phyloP scores from a whole-genome alignment of 495 filamentous ascomycete species.

The Penicillium arizonense region DNA sequence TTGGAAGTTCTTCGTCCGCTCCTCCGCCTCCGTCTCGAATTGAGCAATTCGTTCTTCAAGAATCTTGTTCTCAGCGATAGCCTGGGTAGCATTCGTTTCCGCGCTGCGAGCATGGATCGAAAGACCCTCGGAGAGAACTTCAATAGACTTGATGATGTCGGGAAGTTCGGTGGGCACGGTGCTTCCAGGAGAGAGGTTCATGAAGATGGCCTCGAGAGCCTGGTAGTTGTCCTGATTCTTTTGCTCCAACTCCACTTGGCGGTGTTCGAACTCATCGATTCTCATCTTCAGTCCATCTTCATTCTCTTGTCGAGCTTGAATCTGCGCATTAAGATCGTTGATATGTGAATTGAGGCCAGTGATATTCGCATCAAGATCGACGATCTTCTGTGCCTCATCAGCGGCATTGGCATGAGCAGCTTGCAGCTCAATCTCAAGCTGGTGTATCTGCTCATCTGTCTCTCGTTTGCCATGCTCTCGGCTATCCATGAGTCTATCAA shows the following conservation, averaged over 20 bases:
- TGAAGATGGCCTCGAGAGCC: conserved; percentile 60
- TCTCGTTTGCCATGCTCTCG: conserved; percentile 73
- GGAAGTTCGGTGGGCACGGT: conserved; percentile 54
- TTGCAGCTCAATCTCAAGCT: conserved; percentile 69
- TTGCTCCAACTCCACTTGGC: conserved; percentile 43
- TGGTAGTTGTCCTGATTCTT: conserved; percentile 50
- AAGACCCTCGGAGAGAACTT: conserved; percentile 58
- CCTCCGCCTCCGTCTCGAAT: conserved; percentile 36
- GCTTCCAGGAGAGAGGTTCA: conserved; percentile 57
- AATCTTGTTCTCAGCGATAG: conserved; percentile 40
- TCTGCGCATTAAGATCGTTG: conserved; percentile 40
- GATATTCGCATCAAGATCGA: conserved; percentile 34
- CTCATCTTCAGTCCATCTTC: conserved; percentile 43
- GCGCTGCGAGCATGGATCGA: conserved; percentile 43
- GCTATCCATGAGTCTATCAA: conserved; percentile 79
- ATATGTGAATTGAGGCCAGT: neutral
- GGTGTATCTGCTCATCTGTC: conserved; percentile 64
- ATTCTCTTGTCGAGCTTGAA: conserved; percentile 52
- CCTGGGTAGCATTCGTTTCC: conserved; percentile 37
- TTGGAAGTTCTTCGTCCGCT: conserved; percentile 46
- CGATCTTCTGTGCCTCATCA: conserved; percentile 55
- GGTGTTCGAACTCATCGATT: conserved; percentile 49
- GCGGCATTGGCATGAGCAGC: conserved; percentile 52
- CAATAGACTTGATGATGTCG: conserved; percentile 61
- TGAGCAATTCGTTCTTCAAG: conserved; percentile 51